Conservation (phyloP, 768 basidiomycete species). For the Auricularia sp. region DNA sequence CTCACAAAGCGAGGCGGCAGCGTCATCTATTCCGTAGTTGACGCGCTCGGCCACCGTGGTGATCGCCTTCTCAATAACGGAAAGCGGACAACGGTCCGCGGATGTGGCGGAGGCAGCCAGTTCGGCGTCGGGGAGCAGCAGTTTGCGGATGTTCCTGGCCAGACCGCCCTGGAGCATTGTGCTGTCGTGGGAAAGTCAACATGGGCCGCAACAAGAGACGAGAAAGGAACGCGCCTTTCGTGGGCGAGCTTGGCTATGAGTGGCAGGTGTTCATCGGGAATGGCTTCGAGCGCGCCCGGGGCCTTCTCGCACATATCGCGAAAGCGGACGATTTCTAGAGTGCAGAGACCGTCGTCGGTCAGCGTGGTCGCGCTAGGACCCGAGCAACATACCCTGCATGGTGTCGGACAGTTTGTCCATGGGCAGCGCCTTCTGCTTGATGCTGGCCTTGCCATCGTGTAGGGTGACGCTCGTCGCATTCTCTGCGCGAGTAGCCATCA, state of each 20-base stretch:
- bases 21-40: constrained; percentile 70
- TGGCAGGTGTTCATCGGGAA: constrained; percentile 62
- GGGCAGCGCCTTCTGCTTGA: constrained; percentile 64
- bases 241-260: constrained; percentile 75
- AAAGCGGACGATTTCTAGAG: constrained; percentile 64
- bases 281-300: constrained; percentile 38
- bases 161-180: neutral
- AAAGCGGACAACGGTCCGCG: constrained; percentile 32
- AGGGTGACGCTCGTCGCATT: neutral
- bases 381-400: constrained; percentile 54
- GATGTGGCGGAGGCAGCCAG: constrained; percentile 17
- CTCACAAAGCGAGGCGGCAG: constrained; percentile 53
- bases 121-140: neutral
- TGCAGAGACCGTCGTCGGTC: constrained; percentile 11
- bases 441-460: constrained; percentile 51
- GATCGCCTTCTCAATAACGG: constrained; percentile 53
- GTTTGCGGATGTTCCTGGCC: neutral
- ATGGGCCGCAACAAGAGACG: neutral
- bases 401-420: constrained; percentile 76
- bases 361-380: neutral
- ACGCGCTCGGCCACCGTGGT: constrained; percentile 50
- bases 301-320: constrained; percentile 55
- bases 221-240: constrained; percentile 45
- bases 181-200: constrained; percentile 2
- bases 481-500: neutral